A percentile compares a stretch with the other conserved stretches of the same genome.
phyloP scores from a whole-genome alignment of 305 asterid species.

The Caryopteris hybrid region DNA sequence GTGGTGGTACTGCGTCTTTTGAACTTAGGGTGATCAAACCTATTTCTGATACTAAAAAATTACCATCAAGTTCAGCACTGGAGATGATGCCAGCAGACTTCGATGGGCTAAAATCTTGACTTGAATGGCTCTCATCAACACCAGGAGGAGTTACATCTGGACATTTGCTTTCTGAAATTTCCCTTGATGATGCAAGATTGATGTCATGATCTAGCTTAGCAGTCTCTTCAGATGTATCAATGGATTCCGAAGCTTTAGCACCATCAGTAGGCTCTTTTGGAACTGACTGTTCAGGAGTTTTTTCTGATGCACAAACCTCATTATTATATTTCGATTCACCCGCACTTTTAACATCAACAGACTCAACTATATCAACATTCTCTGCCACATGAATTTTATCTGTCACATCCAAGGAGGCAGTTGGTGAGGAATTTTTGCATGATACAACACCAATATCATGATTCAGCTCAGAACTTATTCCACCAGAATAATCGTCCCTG shows the following conservation, averaged over 20 bases:
- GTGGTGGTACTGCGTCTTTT: slow-evolving; percentile 16
- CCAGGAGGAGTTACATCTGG: slow-evolving; percentile 16
- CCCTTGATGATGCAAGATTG: slow-evolving; percentile 1
- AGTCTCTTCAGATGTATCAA: slow-evolving; percentile 8
- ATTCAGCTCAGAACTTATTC: not conserved
- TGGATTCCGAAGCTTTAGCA: slow-evolving; percentile 13
- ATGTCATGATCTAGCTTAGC: slow-evolving; percentile 22
- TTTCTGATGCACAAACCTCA: slow-evolving; percentile 12
- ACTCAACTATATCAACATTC: slow-evolving; percentile 11
- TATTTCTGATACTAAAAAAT: slow-evolving; percentile 19
- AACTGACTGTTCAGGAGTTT: slow-evolving; percentile 4
- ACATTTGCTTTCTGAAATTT: slow-evolving; percentile 21
- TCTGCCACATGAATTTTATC: slow-evolving; percentile 9
- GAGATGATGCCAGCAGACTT: slow-evolving; percentile 9
- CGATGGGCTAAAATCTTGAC: slow-evolving; percentile 2
- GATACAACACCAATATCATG: not conserved
- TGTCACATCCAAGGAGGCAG: slow-evolving; percentile 5
- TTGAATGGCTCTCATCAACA: slow-evolving; percentile 13
- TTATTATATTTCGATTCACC: not conserved
- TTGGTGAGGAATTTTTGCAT: not conserved
- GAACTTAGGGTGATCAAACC: slow-evolving; percentile 7
- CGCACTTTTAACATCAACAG: slow-evolving; percentile 11
- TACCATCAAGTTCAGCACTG: slow-evolving; percentile 17
- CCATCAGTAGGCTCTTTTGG: slow-evolving; percentile 2
- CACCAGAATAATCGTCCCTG: not conserved